Evolutionary conservation across 176 grass and related monocot species (phyloP), one percentile per base, ranked within the genome.

Genomic region (Aegilops bicornis): DNA sequence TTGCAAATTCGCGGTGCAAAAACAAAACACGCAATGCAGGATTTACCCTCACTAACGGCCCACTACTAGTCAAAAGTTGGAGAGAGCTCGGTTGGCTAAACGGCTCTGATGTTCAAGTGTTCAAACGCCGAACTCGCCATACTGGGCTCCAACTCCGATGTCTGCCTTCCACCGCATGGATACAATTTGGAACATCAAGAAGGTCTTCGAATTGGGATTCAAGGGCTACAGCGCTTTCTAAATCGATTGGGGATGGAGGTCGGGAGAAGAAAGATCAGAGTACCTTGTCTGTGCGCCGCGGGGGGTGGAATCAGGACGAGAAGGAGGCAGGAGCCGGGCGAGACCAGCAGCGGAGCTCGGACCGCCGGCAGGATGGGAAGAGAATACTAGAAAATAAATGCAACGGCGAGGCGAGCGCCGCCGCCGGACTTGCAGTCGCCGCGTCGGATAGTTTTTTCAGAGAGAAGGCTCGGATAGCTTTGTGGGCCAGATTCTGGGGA

Each of bases 231-330:
- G 30, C 29, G 30, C 7, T 76, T 76, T 50, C 73, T 31, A 19
- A 76, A 76, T 31, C 48, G 25, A 50, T 20, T 76, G 14, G 13
- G 5, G 59, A 23, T 64, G 10, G 14, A n/a, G 20, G 23, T 7
- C 43, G 1, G 72, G 61, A 32, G 25, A 54, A 64, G 58, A 20
- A 45, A 36, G 71, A 20, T 1, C 79, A 24, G 71, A 20, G 5
- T 83, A 90, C 79, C 89, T 73, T 87, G 23, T 65, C 54, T 42
- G 15, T 20, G 45, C 8, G 31, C n/a, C 3, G 56, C 40, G 0
- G 75, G 8, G 64, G 52, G 17, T n/a, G 9, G 65, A 9, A 14
- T 7, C 32, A 64, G 14, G 7, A 17, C 27, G 74, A 47, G 20
- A 5, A 31, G 66, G 6, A 24, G 67, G 9, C 5, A 22, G 56